These are phyloP conservation scores for Chenopodium quinoa DNA, from an alignment of 148 eudicot species.

Conservation along the genomic window DNA sequence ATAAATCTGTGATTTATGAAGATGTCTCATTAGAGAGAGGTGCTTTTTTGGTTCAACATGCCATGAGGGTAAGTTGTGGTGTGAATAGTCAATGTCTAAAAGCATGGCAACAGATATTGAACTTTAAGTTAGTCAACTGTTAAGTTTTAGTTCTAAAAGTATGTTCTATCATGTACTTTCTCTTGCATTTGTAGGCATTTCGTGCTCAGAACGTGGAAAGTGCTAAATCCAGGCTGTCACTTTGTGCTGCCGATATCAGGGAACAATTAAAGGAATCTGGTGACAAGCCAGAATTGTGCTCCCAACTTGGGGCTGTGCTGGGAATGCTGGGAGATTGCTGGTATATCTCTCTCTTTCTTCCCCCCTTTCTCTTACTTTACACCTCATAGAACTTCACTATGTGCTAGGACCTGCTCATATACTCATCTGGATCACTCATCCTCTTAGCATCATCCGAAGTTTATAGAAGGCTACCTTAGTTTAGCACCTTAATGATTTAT, in stretches of 20 bases:
- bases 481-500: background rate
- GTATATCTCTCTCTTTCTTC: slow-evolving; percentile 35
- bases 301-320: slow-evolving; percentile 91
- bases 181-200: slow-evolving; percentile 59
- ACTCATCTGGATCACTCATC: background rate
- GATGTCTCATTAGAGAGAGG: slow-evolving; percentile 97
- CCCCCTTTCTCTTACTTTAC: background rate
- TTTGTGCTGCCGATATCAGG: slow-evolving; percentile 81
- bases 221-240: slow-evolving; percentile 86
- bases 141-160: background rate
- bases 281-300: slow-evolving; percentile 75
- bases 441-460: background rate
- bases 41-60: slow-evolving; percentile 89
- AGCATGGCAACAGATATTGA: background rate
- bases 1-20: slow-evolving; percentile 82
- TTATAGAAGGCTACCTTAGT: background rate
- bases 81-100: background rate
- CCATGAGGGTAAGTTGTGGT: slow-evolving; percentile 81
- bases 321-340: slow-evolving; percentile 98
- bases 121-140: background rate
- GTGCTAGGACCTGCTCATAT: background rate
- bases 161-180: background rate
- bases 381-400: slow-evolving; percentile 3
- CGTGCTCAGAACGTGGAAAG: slow-evolving; percentile 89
- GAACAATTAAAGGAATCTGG: slow-evolving; percentile 66